Evolutionary conservation across 805 yeast species (phyloP), one percentile per base, ranked within the genome.

Genomic region (Candida takata): DNA sequence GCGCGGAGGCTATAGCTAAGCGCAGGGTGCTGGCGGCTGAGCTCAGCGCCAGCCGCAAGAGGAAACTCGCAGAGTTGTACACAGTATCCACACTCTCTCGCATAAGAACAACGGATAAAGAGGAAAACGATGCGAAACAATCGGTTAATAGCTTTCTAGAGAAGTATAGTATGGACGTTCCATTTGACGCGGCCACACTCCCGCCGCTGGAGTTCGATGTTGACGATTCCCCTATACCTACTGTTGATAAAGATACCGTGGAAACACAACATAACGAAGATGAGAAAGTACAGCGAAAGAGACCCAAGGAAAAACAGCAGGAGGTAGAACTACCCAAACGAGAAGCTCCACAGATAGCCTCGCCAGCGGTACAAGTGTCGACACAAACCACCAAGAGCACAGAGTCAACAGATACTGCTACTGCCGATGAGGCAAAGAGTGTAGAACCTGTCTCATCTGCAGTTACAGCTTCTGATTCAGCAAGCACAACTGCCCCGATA

Each of bases 51-150:
- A 61, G 63, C 30, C 61, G 86, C 33, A 75, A 75, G 47, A 60
- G 78, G 19, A 75, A 74, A 48, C 61, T 80, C 17, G 67, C 80
- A 2, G 83, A 79, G 53, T 58, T 80, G 13, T 79, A 74, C 50
- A 72, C 77, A 43, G 69, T 79, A 11, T 64, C 83, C 9, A 55
- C 74, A 41, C 55, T 74, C 34, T 74, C 78, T 14, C 60, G 65
- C 38, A 52, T 71, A 37, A 38, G 64, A 31, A 48, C 55, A 5
- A 45, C 61, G 51, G 44, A 65, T 13, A 13, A 26, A n/a, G 27
- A 24, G 2, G 28, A 26, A 67, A 40, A 64, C 49, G 40, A 64
- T 47, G 33, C 64, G 49, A 69, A 63, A 43, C 65, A 58, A 48
- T 65, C 55, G 31, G 57, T 62, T 37, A 59, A 51, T 57, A 59